Evolutionary conservation across 345 rosid species (phyloP).

Genomic region (Pseudoturritis turrita): DNA sequence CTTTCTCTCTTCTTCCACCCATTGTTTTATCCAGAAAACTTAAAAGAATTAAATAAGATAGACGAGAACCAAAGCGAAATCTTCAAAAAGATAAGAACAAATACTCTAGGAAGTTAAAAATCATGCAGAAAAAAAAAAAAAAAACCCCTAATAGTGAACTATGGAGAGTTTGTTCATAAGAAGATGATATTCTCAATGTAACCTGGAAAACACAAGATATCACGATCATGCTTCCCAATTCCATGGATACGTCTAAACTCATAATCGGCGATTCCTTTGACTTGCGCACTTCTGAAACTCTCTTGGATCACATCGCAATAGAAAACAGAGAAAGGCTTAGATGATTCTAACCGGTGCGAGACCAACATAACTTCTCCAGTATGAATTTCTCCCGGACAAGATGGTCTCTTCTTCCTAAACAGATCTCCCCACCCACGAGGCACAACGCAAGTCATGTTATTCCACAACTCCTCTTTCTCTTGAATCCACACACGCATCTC

Average conservation of each 20-base stretch:
- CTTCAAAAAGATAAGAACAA: no score
- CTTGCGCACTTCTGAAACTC: not conserved
- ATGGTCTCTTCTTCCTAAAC: not conserved
- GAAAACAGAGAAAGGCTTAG: slow-evolving; percentile 3
- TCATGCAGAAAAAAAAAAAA: no score
- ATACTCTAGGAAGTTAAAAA: no score
- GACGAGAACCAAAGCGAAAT: no score
- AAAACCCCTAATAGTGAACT: no score
- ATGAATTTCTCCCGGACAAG: not conserved
- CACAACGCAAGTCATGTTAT: not conserved
- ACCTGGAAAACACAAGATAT: not conserved
- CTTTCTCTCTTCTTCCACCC: no score
- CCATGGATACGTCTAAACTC: slow-evolving; percentile 2
- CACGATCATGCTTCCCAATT: not conserved
- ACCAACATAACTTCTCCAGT: not conserved
- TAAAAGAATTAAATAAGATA: no score
- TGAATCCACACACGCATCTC: not conserved
- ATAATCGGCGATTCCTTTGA: not conserved
- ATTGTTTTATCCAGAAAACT: no score
- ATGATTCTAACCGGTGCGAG: not conserved
- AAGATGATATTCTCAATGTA: not conserved
- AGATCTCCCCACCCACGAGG: not conserved
- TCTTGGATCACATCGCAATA: not conserved
- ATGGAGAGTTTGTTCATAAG: not conserved
- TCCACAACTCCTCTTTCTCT: not conserved